A percentile compares a stretch with the other conserved stretches of the same genome.
phyloP scores from a whole-genome alignment of 208 protist species.

The Entamoeba histolytica region DNA sequence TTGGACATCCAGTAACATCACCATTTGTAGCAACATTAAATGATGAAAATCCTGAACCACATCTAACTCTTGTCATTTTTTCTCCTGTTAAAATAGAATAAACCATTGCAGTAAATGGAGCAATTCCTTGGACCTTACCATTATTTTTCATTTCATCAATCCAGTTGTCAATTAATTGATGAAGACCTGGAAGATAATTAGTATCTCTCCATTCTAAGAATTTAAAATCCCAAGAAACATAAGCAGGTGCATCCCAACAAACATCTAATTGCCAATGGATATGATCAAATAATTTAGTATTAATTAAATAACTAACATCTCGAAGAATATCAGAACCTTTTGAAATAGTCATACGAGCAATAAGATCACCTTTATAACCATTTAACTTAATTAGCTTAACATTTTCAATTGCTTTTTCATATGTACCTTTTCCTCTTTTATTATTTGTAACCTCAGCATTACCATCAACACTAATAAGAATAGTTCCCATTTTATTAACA shows the following conservation, averaged over 20 bases:
- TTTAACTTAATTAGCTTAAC: not conserved
- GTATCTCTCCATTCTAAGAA: not conserved
- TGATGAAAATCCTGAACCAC: conserved; percentile 19
- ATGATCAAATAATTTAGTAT: conserved; percentile 5
- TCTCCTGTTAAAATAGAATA: not conserved
- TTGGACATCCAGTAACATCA: conserved; percentile 17
- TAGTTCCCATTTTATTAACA: conserved; percentile 3
- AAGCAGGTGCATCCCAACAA: conserved; percentile 20
- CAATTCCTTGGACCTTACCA: not conserved
- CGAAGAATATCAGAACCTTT: conserved; percentile 16
- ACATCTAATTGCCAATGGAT: conserved; percentile 30
- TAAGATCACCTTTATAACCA: conserved; percentile 7
- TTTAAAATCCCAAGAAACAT: not conserved
- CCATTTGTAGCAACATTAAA: conserved; percentile 26
- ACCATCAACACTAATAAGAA: conserved; percentile 29
- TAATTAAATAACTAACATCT: conserved; percentile 12
- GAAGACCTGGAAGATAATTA: conserved; percentile 10
- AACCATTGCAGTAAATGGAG: conserved; percentile 15
- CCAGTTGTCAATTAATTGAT: not conserved
- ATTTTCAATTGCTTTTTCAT: conserved; percentile 10
- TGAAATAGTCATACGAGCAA: conserved; percentile 22
- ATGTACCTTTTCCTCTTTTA: conserved; percentile 11
- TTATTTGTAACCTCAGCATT: not conserved
- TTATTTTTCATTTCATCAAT: not conserved
- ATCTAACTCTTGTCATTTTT: not conserved